Evolutionary conservation across 1,284 basidiomycete species (phyloP).

Genomic region (Puccinia hordei): DNA sequence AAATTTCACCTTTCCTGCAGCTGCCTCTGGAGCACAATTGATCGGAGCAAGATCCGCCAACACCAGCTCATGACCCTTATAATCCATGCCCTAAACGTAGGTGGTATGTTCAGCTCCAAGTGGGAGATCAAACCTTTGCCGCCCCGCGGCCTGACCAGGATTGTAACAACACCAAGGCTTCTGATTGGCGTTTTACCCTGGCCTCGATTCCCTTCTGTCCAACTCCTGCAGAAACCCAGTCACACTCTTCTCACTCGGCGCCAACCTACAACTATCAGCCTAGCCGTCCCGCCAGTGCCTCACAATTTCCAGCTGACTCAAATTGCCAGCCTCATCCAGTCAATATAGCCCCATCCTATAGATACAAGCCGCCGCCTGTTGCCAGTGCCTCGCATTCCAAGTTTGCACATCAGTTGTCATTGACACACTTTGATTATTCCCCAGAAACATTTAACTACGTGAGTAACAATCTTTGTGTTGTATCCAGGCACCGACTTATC

Average conservation of each 20-base stretch:
- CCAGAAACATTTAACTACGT: background rate
- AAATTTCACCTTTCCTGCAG: constrained; percentile 14
- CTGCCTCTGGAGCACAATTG: background rate
- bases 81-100: background rate
- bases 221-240: background rate
- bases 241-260: background rate
- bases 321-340: background rate
- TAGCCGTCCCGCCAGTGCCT: too few relatives aligned
- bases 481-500: too few relatives aligned
- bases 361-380: background rate
- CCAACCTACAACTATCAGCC: constrained; percentile 6
- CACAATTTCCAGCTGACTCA: too few relatives aligned
- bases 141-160: background rate
- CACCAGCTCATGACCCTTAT: background rate
- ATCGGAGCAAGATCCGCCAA: background rate
- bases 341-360: background rate
- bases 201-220: constrained; percentile 4
- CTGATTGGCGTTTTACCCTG: constrained; percentile 18
- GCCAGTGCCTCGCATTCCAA: background rate
- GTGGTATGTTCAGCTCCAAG: background rate
- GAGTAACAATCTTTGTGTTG: too few relatives aligned
- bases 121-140: background rate
- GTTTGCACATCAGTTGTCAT: background rate
- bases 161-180: too few relatives aligned
- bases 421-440: constrained; percentile 2